These are phyloP conservation scores for Conidiobolus incongruus DNA, from an alignment of 371 early-diverging fungal genomes.

Conservation along the genomic window DNA sequence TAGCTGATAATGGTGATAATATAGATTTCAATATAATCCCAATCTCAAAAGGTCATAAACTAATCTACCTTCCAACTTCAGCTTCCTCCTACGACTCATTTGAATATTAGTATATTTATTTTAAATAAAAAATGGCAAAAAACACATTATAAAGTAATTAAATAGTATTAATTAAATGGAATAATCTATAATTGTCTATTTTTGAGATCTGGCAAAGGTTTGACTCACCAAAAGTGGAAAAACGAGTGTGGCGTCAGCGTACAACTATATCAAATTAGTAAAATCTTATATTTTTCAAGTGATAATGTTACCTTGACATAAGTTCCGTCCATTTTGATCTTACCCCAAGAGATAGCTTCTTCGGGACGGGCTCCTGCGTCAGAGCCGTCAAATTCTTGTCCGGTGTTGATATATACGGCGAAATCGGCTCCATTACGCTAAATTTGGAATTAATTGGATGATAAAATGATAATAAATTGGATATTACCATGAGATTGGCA, in stretches of 20 bases:
- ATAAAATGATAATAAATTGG: background rate
- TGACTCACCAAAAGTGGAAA: constrained; percentile 91
- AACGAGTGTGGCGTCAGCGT: constrained; percentile 89
- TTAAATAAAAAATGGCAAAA: too few relatives aligned
- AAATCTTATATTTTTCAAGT: background rate
- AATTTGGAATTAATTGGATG: background rate
- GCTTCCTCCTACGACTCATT: too few relatives aligned
- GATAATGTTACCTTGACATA: constrained; percentile 46
- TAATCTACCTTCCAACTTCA: too few relatives aligned
- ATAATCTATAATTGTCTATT: background rate
- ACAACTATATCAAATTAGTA: constrained; percentile 17
- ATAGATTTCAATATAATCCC: too few relatives aligned
- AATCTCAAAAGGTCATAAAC: too few relatives aligned
- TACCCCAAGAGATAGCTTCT: constrained; percentile 99
- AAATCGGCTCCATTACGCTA: constrained; percentile 97
- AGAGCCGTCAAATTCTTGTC: constrained; percentile 97
- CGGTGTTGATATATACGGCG: constrained; percentile 97
- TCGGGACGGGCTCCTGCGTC: constrained; percentile 98
- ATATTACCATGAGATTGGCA: constrained; percentile 87
- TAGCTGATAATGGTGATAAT: too few relatives aligned
- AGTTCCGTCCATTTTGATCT: constrained; percentile 71
- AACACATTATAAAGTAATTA: too few relatives aligned
- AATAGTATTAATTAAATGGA: background rate
- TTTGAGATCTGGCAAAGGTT: constrained; percentile 55
- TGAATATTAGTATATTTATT: too few relatives aligned